These are phyloP conservation scores for maize (Zea mays) DNA, from an alignment of 176 grass and related monocot genomes.

Conservation along the genomic window Zm-B73-REFERENCE-NAM-5.0 NC_050100.1:4506001-4506500, in stretches of 20 bases:
- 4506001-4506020: too few relatives aligned
- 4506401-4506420: slow-evolving; percentile 59
- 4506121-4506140: too few relatives aligned
- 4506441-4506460: slow-evolving; percentile 58
- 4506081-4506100: too few relatives aligned
- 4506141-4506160: too few relatives aligned
- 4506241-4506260: slow-evolving; percentile 56
- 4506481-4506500: slow-evolving; percentile 88
- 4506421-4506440: slow-evolving; percentile 82
- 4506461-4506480: slow-evolving; percentile 70
- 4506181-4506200: too few relatives aligned
- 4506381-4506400: slow-evolving; percentile 56
- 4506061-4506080: too few relatives aligned
- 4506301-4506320: slow-evolving; percentile 56
- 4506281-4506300: slow-evolving; percentile 37
- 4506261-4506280: slow-evolving; percentile 62
- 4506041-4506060: too few relatives aligned
- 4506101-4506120: too few relatives aligned
- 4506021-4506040: too few relatives aligned
- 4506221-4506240: slow-evolving; percentile 40
- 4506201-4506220: too few relatives aligned
- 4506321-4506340: slow-evolving; percentile 53
- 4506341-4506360: slow-evolving; percentile 67
- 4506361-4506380: slow-evolving; percentile 68
- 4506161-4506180: too few relatives aligned